Base-by-base conservation (phyloP, 2,329 filamentous ascomycete species). In the Truncatella angustata region DNA sequence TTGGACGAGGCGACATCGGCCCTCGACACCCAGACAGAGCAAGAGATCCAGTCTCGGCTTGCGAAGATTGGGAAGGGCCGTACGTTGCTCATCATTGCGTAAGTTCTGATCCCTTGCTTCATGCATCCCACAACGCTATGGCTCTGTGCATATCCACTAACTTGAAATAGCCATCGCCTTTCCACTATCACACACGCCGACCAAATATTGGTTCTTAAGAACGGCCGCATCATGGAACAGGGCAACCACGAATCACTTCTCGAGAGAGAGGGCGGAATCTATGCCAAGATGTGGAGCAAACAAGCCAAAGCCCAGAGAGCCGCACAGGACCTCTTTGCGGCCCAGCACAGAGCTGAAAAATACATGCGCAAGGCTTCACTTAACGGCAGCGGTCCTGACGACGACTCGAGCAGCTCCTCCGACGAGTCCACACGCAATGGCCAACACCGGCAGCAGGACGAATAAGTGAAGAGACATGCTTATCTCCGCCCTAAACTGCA, bases 21-120 rank as follows among this genome's bases (percentile, higher is more conserved):
- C 9, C 77, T 97, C 26, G 92, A 97, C 66, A 91, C 90, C 0
- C 90, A 94, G 59, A 97, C 92, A 0, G 92, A 97, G 69, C 89
- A 95, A 68, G 88, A 95, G 66, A 96, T 97, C 54, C 92, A 97
- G 70, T 83, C 87, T 54, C 91, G 92, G 32, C 81, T 99, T 28
- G 86, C 86, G 53, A 90, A 82, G 12, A 83, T 97, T 43, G 90
- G 90, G 14, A 79, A 87, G 60, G 92, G 91, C 46, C 88, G 94
- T 43, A 99, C 94, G 1, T 87, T 97, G 75, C 82, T 99, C 55
- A 91, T 97, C 48, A 97, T 99, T 73, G 94, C 94, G 75, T 91
- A 85, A 74, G 82, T 79, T 40, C 30, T 16, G 10, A 24, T 23
- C 20, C 21, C 21, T 16, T 20, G 7, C 23, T n/a, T 46, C 7